Evolutionary conservation across 2,329 filamentous ascomycete species (phyloP), one percentile per base, ranked within the genome.

Genomic region (Pseudogymnoascus sp.): DNA sequence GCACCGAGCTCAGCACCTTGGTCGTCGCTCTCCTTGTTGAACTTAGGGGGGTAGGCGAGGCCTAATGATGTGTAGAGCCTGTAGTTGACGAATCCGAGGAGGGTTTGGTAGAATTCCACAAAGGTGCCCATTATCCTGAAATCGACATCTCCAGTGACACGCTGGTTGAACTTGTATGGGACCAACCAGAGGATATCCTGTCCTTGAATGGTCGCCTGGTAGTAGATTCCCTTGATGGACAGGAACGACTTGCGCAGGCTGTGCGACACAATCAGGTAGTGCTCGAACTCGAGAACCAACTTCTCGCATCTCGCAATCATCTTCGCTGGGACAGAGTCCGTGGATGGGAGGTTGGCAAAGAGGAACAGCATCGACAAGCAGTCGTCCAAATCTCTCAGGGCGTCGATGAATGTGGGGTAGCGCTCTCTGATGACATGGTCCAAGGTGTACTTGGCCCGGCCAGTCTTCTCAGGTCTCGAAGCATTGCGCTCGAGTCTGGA

Each of bases 101-200:
- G 82, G 4, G 93, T 97, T 71, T 95, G 96, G 80, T 99, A 99
- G 75, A 99, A 99, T 75, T 99, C 93, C 67, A 99, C 87, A 73
- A 99, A 99, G 4, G 94, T 99, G 64, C 91, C 93, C 94, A 99
- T 99, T 76, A 99, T 99, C 71, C 94, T 84, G 79, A 97, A 99
- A 75, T 99, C 94, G 66, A 99, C 89, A 75, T 99, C 94, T 63
- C 89, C 90, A 40, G 94, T 90, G 12, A 96, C 87, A 68, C 90
- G 83, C 80, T 99, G 94, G 72, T 97, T 96, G 77, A 99, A 99
- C 75, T 91, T 91, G 80, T 99, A 99, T 0, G 94, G 94, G 9
- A 97, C 93, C 39, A 99, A 82, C 94, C 94, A 99, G 67, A 97
- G 81, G 59, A 99, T 89, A 71, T 97, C 93, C 78, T 99, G 92